Conservation (phyloP, 345 rosid genomes). For the Alliaria petiolata region DNA sequence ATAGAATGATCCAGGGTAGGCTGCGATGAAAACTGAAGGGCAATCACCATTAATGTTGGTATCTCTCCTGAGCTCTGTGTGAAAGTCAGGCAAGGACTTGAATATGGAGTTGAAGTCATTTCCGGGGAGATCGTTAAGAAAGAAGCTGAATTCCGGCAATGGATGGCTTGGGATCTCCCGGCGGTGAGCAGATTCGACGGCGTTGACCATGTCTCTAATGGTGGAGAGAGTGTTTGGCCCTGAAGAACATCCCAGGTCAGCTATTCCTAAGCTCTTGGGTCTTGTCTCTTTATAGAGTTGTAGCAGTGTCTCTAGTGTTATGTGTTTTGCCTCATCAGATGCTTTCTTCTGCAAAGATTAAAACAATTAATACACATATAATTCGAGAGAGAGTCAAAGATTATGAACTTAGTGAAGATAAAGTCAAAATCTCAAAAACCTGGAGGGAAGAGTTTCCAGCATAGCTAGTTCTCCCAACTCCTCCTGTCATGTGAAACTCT, state of each 20-base stretch:
- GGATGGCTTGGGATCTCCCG: slow-evolving; percentile 24
- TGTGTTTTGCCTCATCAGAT: slow-evolving; percentile 62
- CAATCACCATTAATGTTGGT: slow-evolving; percentile 5
- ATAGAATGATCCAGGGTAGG: slow-evolving; percentile 82
- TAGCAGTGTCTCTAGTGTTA: slow-evolving; percentile 50
- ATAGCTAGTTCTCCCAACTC: slow-evolving; percentile 65
- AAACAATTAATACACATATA: neutral
- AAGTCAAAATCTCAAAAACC: slow-evolving; percentile 30
- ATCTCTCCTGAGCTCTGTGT: slow-evolving; percentile 34
- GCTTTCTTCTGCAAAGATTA: slow-evolving; percentile 55
- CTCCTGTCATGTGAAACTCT: slow-evolving; percentile 60
- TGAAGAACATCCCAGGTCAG: slow-evolving; percentile 88
- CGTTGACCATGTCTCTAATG: slow-evolving; percentile 42
- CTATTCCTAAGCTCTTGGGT: slow-evolving; percentile 51
- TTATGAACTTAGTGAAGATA: neutral
- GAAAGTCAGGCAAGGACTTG: slow-evolving; percentile 51
- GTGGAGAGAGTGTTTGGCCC: slow-evolving; percentile 68
- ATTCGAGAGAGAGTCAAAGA: neutral
- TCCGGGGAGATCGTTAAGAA: slow-evolving; percentile 58
- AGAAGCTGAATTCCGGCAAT: slow-evolving; percentile 42
- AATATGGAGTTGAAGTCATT: slow-evolving; percentile 67
- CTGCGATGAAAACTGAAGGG: slow-evolving; percentile 47
- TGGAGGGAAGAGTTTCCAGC: slow-evolving; percentile 65
- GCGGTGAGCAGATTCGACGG: slow-evolving; percentile 30
- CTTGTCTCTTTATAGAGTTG: slow-evolving; percentile 35